phyloP scores from a whole-genome alignment of 345 rosid genomes.

The Eutrema heterophyllum region DNA sequence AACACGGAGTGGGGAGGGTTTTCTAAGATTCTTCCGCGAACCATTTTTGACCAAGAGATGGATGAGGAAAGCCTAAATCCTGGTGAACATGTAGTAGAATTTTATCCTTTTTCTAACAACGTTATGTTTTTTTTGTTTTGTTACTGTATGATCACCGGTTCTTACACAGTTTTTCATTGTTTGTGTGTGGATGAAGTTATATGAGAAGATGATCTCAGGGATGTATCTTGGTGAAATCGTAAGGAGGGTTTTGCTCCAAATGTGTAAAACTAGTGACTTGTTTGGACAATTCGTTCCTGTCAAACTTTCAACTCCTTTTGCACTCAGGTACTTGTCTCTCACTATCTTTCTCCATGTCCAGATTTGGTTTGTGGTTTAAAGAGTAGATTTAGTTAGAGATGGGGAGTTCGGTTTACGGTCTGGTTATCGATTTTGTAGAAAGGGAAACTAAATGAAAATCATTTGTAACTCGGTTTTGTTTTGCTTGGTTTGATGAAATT shows the following conservation, averaged over 20 bases:
- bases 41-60: constrained; percentile 65
- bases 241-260: constrained; percentile 48
- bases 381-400: neutral
- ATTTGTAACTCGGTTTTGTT: neutral
- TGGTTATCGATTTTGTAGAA: neutral
- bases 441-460: neutral
- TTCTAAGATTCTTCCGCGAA: constrained; percentile 65
- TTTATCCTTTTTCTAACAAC: neutral
- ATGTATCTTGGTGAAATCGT: constrained; percentile 96
- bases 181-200: constrained; percentile 45
- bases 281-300: constrained; percentile 44
- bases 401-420: neutral
- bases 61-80: constrained; percentile 69
- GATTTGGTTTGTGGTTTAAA: neutral
- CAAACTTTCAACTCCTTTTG: constrained; percentile 51
- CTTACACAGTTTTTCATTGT: neutral
- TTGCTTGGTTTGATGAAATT: neutral
- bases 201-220: constrained; percentile 90
- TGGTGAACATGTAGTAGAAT: constrained; percentile 68
- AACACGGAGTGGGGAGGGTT: constrained; percentile 92
- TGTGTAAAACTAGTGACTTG: constrained; percentile 55
- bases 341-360: neutral
- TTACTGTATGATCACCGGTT: neutral
- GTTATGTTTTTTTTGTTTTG: neutral
- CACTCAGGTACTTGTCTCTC: constrained; percentile 37